Percentiles rank a stretch among this genome's conserved stretches.
Evolutionary conservation across 2,329 filamentous ascomycete species (phyloP).

Genomic region (Phialocephala subalpina): DNA sequence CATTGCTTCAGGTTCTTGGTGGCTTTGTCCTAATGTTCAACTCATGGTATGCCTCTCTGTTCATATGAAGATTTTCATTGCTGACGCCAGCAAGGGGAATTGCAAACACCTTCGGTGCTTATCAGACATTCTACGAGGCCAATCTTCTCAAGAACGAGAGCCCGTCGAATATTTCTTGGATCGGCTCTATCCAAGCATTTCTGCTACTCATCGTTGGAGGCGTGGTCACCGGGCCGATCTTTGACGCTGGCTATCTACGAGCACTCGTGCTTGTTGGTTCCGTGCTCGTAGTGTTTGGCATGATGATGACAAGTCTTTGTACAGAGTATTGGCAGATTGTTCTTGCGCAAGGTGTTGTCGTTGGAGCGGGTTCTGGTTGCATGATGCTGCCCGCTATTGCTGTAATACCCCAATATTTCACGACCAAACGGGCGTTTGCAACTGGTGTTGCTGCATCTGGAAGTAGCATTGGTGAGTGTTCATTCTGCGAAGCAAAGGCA

Average conservation of each 20-base stretch:
- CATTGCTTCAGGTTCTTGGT: conserved; percentile 63
- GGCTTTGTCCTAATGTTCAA: conserved; percentile 63
- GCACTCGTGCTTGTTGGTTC: conserved; percentile 34
- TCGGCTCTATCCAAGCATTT: conserved; percentile 56
- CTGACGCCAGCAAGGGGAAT: conserved; percentile 30
- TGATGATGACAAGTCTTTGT: conserved; percentile 43
- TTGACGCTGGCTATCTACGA: conserved; percentile 35
- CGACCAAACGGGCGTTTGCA: conserved; percentile 43
- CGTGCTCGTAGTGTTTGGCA: conserved; percentile 53
- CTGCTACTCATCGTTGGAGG: conserved; percentile 49
- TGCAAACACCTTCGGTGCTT: conserved; percentile 49
- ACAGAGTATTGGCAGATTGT: conserved; percentile 62
- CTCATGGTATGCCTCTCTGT: conserved; percentile 52
- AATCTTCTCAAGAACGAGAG: conserved; percentile 44
- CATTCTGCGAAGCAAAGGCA: neutral
- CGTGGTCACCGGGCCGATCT: conserved; percentile 35
- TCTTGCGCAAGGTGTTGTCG: conserved; percentile 60
- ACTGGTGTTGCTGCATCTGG: conserved; percentile 47
- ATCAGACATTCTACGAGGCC: conserved; percentile 49
- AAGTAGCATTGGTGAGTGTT: conserved; percentile 46
- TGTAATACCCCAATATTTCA: conserved; percentile 62
- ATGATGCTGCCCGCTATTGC: conserved; percentile 71
- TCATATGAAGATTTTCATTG: neutral
- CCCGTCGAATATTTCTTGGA: conserved; percentile 54
- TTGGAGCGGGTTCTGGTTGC: conserved; percentile 54